Conservation (phyloP, 371 early-diverging fungal species). For the Mucor racemosus region DNA sequence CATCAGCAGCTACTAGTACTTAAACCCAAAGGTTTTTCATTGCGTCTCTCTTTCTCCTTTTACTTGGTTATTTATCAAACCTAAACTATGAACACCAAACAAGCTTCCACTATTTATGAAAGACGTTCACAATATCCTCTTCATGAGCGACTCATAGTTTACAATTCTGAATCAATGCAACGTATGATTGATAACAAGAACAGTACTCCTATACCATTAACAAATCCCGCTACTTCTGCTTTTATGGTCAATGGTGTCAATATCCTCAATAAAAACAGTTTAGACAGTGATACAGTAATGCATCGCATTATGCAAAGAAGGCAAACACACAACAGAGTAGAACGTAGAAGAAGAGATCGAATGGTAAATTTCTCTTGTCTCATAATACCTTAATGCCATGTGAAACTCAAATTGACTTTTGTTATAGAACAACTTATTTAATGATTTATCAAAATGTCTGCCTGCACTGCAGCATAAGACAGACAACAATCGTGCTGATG, state of each 20-base stretch:
- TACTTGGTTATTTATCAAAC: not conserved
- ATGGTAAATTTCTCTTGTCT: constrained; percentile 24
- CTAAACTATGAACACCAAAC: not conserved
- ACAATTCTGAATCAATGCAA: constrained; percentile 14
- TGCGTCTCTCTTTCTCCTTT: not conserved
- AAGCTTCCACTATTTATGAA: not conserved
- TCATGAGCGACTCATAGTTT: constrained; percentile 14
- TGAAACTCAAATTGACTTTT: not conserved
- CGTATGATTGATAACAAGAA: constrained; percentile 27
- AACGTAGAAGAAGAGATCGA: constrained; percentile 58
- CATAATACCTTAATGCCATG: not conserved
- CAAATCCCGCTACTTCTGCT: not conserved
- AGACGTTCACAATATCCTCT: constrained; percentile 15
- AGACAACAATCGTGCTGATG: constrained; percentile 30
- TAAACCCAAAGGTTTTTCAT: not conserved
- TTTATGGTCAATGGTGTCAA: constrained; percentile 58
- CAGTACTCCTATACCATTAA: constrained; percentile 3
- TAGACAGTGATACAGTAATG: constrained; percentile 60
- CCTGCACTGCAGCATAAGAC: constrained; percentile 16
- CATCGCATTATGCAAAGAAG: constrained; percentile 58
- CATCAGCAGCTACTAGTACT: not conserved
- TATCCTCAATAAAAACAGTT: constrained; percentile 57
- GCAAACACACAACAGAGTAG: constrained; percentile 64
- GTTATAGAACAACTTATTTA: constrained; percentile 27
- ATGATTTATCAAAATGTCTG: constrained; percentile 29